These are phyloP conservation scores for Cubamyces sp. DNA, from an alignment of 768 basidiomycete species.

Conservation along the genomic window DNA sequence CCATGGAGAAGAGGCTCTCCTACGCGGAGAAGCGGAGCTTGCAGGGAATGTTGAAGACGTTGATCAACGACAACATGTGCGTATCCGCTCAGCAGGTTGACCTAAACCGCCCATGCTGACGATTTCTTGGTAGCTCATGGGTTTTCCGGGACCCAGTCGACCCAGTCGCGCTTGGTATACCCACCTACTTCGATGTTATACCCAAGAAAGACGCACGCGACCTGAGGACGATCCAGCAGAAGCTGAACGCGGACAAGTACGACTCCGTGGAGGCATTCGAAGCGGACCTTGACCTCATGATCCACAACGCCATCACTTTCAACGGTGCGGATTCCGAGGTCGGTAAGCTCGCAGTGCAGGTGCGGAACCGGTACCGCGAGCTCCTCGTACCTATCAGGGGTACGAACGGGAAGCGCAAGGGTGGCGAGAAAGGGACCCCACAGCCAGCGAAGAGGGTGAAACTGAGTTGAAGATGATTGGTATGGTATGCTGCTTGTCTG, in stretches of 20 bases:
- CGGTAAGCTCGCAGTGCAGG: slow-evolving; percentile 57
- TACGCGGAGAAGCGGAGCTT: slow-evolving; percentile 82
- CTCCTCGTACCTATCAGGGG: slow-evolving; percentile 53
- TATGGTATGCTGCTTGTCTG: slow-evolving; percentile 6
- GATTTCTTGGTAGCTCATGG: slow-evolving; percentile 54
- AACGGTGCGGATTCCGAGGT: slow-evolving; percentile 84
- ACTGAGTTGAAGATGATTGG: slow-evolving; percentile 45
- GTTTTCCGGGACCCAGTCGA: slow-evolving; percentile 89
- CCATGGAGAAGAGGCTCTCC: slow-evolving; percentile 69
- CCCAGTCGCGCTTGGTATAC: slow-evolving; percentile 79
- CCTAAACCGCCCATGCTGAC: slow-evolving; percentile 1
- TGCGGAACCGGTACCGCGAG: slow-evolving; percentile 58
- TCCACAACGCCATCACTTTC: slow-evolving; percentile 86
- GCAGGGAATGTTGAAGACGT: slow-evolving; percentile 65
- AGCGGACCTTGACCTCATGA: slow-evolving; percentile 86
- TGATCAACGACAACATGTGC: slow-evolving; percentile 72
- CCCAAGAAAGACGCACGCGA: slow-evolving; percentile 87
- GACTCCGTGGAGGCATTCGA: slow-evolving; percentile 77
- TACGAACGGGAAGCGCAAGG: slow-evolving; percentile 65
- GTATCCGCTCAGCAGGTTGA: slow-evolving; percentile 33
- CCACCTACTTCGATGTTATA: slow-evolving; percentile 87
- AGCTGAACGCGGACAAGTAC: slow-evolving; percentile 84
- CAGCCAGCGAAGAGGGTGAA: slow-evolving; percentile 68
- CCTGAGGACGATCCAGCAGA: slow-evolving; percentile 77
- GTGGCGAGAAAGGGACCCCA: slow-evolving; percentile 63